Conservation (phyloP, 768 basidiomycete species). For the Cantharellus cinnabarinus region DNA sequence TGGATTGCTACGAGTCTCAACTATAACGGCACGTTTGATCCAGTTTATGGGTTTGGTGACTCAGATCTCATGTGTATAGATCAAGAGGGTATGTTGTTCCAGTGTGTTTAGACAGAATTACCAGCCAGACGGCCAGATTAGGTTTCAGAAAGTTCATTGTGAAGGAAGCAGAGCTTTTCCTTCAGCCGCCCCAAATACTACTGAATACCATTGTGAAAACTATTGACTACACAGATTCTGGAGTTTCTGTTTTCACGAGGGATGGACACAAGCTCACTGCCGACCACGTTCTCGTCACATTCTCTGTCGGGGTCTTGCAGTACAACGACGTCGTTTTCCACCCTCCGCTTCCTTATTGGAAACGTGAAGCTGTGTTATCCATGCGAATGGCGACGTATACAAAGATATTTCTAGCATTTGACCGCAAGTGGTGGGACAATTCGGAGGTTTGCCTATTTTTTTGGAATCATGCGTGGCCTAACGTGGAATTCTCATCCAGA, state of each 20-base stretch:
- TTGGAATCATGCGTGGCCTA: not conserved
- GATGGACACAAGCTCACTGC: constrained; percentile 26
- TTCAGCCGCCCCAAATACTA: constrained; percentile 26
- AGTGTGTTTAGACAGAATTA: not conserved
- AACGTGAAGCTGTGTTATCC: constrained; percentile 40
- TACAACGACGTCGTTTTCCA: constrained; percentile 36
- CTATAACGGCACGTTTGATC: constrained; percentile 39
- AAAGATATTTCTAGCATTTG: constrained; percentile 47
- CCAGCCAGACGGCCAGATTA: not conserved
- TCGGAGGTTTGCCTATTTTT: constrained; percentile 18
- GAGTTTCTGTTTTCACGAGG: constrained; percentile 28
- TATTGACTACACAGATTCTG: constrained; percentile 26
- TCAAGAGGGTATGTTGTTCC: constrained; percentile 25
- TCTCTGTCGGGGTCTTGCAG: constrained; percentile 52
- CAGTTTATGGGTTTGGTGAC: constrained; percentile 33
- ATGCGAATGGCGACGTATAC: constrained; percentile 47
- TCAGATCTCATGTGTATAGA: constrained; percentile 35
- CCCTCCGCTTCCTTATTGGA: constrained; percentile 36
- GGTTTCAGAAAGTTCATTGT: constrained; percentile 33
- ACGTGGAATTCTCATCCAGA: constrained; percentile 19
- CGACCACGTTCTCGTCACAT: constrained; percentile 44
- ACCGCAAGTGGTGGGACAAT: constrained; percentile 34
- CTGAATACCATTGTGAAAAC: constrained; percentile 30
- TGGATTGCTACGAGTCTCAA: constrained; percentile 17
- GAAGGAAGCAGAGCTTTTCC: constrained; percentile 34